Conservation (phyloP, 1,284 basidiomycete genomes). For the Ustilago loliicola region DNA sequence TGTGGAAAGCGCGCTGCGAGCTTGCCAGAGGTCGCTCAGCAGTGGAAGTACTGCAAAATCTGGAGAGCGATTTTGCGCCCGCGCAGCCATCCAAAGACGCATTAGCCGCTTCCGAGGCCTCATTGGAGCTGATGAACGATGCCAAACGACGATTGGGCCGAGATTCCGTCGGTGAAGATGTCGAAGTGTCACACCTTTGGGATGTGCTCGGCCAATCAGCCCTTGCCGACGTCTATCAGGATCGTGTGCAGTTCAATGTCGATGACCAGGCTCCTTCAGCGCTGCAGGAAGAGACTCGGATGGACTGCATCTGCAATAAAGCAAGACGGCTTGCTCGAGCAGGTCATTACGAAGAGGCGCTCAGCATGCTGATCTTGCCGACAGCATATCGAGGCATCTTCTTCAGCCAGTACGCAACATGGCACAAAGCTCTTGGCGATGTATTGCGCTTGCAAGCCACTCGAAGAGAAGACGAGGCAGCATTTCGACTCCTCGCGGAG, state of each 20-base stretch:
- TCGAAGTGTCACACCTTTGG: conserved; percentile 34
- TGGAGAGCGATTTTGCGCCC: conserved; percentile 23
- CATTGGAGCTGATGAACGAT: conserved; percentile 43
- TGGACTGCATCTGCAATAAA: conserved; percentile 29
- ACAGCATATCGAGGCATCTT: conserved; percentile 25
- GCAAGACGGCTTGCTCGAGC: conserved; percentile 23
- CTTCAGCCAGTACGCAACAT: conserved; percentile 31
- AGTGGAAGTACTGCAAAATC: conserved; percentile 30
- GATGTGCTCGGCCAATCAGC: conserved; percentile 22
- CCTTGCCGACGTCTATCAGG: conserved; percentile 32
- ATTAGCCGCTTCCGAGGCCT: conserved; percentile 27
- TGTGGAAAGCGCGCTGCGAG: conserved; percentile 37
- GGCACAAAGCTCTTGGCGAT: conserved; percentile 30
- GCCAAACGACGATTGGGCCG: conserved; percentile 38
- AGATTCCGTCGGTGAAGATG: conserved; percentile 15
- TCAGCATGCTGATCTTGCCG: conserved; percentile 30
- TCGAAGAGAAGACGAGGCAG: conserved; percentile 31
- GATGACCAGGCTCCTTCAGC: neutral
- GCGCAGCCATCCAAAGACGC: conserved; percentile 24
- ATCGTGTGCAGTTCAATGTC: neutral
- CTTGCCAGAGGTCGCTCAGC: conserved; percentile 23
- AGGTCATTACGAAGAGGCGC: conserved; percentile 45
- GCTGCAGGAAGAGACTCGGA: conserved; percentile 23
- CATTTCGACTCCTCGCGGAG: conserved; percentile 20
- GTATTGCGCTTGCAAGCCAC: conserved; percentile 37